Percentiles rank a stretch among this genome's conserved stretches.
These are phyloP conservation scores for Rosa multiflora DNA, from an alignment of 306 rosid species.

Conservation along the genomic window DNA sequence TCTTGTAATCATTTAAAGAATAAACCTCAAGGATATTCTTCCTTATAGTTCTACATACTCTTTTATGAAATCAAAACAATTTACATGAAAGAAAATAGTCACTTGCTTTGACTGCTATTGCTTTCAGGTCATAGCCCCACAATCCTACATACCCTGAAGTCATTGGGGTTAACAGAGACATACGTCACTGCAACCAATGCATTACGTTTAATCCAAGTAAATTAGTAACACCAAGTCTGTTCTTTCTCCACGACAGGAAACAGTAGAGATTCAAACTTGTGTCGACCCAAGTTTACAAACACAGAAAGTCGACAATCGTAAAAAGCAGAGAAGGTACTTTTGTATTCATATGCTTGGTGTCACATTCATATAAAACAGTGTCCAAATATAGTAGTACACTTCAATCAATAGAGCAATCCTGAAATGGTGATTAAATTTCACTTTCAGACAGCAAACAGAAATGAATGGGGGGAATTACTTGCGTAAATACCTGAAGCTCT, in stretches of 20 bases:
- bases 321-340: constrained; percentile 1
- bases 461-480: background rate
- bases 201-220: background rate
- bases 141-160: background rate
- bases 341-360: constrained; percentile 1
- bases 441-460: background rate
- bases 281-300: background rate
- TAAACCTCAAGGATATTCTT: background rate
- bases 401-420: background rate
- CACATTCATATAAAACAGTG: background rate
- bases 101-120: background rate
- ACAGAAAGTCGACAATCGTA: background rate
- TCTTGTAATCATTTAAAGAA: background rate
- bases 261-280: background rate
- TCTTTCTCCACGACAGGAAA: background rate
- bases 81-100: background rate
- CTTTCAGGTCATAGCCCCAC: background rate
- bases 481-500: constrained; percentile 10
- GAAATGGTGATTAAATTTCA: background rate
- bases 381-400: background rate
- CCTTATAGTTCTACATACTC: background rate
- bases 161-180: background rate
- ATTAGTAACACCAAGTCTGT: background rate
- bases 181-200: background rate
- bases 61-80: background rate